Evolutionary conservation across 2,329 filamentous ascomycete species (phyloP).

Genomic region (Sporothrix pseudoabietina): DNA sequence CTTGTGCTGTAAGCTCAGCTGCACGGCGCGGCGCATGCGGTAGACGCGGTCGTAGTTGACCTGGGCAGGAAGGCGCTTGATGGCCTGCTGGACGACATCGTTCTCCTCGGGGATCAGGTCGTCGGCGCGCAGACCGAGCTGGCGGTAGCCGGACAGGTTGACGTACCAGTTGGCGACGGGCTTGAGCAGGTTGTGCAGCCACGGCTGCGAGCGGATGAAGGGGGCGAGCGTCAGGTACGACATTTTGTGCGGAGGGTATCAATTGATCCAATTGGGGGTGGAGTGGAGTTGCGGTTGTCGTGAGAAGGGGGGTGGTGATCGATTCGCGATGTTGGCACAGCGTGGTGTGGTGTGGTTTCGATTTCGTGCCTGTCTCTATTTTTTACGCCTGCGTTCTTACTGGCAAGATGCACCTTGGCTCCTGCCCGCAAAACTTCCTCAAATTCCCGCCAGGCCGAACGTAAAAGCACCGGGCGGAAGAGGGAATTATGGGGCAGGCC

Average conservation of each 20-base stretch:
- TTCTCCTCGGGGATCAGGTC: slow-evolving; percentile 94
- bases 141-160: slow-evolving; percentile 66
- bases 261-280: slow-evolving; percentile 9
- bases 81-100: slow-evolving; percentile 80
- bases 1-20: slow-evolving; percentile 68
- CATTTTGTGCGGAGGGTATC: slow-evolving; percentile 10
- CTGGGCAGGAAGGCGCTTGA: slow-evolving; percentile 87
- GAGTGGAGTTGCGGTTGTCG: background rate
- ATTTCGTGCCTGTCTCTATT: slow-evolving; percentile 23
- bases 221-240: slow-evolving; percentile 31
- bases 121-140: slow-evolving; percentile 64
- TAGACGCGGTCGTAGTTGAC: slow-evolving; percentile 96
- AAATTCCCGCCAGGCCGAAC: slow-evolving; percentile 36
- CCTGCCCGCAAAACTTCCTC: slow-evolving; percentile 32
- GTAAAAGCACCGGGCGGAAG: slow-evolving; percentile 4
- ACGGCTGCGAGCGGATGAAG: slow-evolving; percentile 80
- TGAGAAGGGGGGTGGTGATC: background rate
- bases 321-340: slow-evolving; percentile 10
- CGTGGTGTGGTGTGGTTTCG: slow-evolving; percentile 18
- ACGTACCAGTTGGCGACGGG: slow-evolving; percentile 87
- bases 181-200: slow-evolving; percentile 76
- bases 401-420: background rate
- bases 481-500: slow-evolving; percentile 19
- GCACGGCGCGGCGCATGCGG: slow-evolving; percentile 92
- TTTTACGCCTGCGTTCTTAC: slow-evolving; percentile 18